These are phyloP conservation scores for Gautieria morchelliformis DNA, from an alignment of 768 basidiomycete genomes.

Conservation along the genomic window DNA sequence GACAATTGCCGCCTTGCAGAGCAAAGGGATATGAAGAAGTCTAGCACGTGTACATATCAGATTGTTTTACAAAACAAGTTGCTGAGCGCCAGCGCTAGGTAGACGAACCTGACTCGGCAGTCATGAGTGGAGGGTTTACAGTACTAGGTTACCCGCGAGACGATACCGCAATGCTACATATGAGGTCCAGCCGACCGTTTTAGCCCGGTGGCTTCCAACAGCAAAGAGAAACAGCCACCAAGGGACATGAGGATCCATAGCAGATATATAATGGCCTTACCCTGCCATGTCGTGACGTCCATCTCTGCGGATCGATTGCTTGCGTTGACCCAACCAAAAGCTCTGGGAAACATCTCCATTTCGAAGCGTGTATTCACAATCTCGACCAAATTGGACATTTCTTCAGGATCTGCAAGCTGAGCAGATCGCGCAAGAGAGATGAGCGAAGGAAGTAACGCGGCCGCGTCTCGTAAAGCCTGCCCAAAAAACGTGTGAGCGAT, in stretches of 20 bases:
- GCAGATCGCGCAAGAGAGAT: slow-evolving; percentile 1
- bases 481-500: neutral
- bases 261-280: slow-evolving; percentile 3
- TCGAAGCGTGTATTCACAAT: neutral
- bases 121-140: too few relatives aligned
- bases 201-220: neutral
- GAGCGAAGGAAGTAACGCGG: slow-evolving; percentile 1
- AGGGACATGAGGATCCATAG: slow-evolving; percentile 1
- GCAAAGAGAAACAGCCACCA: neutral
- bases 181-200: neutral
- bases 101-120: too few relatives aligned
- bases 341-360: slow-evolving; percentile 4
- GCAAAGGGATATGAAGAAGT: too few relatives aligned
- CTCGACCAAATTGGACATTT: neutral
- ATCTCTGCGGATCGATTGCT: slow-evolving; percentile 8
- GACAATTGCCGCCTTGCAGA: too few relatives aligned
- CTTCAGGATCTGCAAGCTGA: slow-evolving; percentile 2
- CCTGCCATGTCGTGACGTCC: slow-evolving; percentile 5
- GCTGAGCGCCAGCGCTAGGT: too few relatives aligned
- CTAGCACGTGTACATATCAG: too few relatives aligned
- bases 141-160: too few relatives aligned
- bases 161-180: neutral
- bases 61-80: too few relatives aligned
- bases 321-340: slow-evolving; percentile 6
- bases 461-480: slow-evolving; percentile 5